Conservation (phyloP, 2,329 filamentous ascomycete species). For the Cytospora leucostoma region DNA sequence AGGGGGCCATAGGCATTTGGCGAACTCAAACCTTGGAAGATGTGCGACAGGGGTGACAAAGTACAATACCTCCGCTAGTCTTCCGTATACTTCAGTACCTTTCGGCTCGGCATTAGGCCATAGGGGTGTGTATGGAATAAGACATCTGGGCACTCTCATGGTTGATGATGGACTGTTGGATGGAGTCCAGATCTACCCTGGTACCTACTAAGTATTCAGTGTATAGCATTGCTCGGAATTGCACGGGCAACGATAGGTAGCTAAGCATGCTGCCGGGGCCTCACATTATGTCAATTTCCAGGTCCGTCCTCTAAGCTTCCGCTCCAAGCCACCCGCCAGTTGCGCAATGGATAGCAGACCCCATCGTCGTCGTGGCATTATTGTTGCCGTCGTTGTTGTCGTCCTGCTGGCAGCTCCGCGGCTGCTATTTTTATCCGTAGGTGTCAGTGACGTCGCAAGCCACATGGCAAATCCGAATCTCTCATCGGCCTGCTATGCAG, state of each 20-base stretch:
- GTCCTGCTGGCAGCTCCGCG: neutral
- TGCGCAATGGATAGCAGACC: neutral
- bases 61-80: too few species aligned
- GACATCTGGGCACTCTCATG: slow-evolving; percentile 16
- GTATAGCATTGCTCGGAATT: too few species aligned
- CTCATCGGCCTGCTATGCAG: slow-evolving; percentile 2
- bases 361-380: neutral
- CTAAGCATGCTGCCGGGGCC: neutral
- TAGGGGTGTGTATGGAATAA: slow-evolving; percentile 17
- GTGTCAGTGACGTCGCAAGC: slow-evolving; percentile 22
- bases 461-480: slow-evolving; percentile 14
- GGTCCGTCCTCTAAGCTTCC: neutral
- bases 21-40: too few species aligned
- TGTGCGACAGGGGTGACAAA: too few species aligned
- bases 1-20: neutral
- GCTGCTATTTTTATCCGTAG: neutral
- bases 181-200: too few species aligned
- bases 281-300: neutral
- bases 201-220: too few species aligned
- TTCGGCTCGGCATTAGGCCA: too few species aligned
- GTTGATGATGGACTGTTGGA: neutral
- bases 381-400: neutral
- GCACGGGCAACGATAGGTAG: too few species aligned
- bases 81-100: too few species aligned
- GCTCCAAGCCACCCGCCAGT: neutral